phyloP scores from a whole-genome alignment of 106 monocot genomes.

The Hemerocallis citrina region DNA sequence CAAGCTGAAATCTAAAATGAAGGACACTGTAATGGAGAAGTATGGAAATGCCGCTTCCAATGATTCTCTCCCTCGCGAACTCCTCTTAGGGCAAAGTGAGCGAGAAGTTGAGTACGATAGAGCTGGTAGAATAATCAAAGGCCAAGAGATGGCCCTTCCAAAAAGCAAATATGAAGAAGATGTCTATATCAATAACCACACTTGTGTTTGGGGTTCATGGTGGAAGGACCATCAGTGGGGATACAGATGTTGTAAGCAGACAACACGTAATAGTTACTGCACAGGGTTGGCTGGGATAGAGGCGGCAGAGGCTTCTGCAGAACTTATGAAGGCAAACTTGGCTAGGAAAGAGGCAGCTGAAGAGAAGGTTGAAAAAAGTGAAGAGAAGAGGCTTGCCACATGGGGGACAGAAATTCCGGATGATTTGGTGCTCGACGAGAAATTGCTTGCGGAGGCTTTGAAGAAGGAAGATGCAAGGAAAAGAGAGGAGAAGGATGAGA shows the following conservation, averaged over 20 bases:
- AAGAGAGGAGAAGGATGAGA: constrained; percentile 88
- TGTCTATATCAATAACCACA: constrained; percentile 82
- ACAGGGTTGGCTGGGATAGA: constrained; percentile 87
- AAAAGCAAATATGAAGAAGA: constrained; percentile 96
- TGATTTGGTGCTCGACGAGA: constrained; percentile 73
- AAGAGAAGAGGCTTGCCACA: constrained; percentile 69
- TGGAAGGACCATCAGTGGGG: constrained; percentile 99
- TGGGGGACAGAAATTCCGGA: constrained; percentile 92
- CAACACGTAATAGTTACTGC: constrained; percentile 36
- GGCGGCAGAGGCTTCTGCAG: constrained; percentile 84
- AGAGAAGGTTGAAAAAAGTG: constrained; percentile 37
- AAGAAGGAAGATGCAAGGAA: constrained; percentile 93
- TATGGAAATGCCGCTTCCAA: constrained; percentile 94
- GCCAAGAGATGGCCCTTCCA: constrained; percentile 78
- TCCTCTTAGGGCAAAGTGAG: constrained; percentile 91
- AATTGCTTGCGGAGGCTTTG: constrained; percentile 48
- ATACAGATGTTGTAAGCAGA: constrained; percentile 84
- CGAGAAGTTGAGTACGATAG: constrained; percentile 94
- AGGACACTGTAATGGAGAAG: constrained; percentile 85
- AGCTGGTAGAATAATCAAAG: constrained; percentile 91
- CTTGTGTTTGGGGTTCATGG: constrained; percentile 94
- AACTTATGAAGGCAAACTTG: constrained; percentile 74
- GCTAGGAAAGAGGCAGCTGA: constrained; percentile 74
- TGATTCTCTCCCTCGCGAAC: constrained; percentile 72
- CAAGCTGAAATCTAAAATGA: constrained; percentile 64